phyloP scores from a whole-genome alignment of 495 filamentous ascomycete genomes.

The Penicillium cinerascens region DNA sequence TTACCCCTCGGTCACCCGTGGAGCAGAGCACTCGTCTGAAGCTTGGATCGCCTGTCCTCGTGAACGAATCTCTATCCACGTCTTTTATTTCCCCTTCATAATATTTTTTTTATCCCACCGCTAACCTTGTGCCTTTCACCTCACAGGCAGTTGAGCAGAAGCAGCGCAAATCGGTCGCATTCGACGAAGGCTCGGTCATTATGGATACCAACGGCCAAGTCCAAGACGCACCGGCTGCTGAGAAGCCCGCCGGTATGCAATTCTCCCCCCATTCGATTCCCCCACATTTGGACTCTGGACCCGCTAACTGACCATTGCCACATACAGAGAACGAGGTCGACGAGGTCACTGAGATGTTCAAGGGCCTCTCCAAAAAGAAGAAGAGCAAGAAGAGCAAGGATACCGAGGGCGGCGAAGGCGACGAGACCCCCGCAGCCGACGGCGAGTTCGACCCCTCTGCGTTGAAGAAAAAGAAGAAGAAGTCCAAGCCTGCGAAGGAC shows the following conservation, averaged over 20 bases:
- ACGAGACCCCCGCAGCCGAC: conserved; percentile 57
- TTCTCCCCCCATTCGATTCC: conserved; percentile 1
- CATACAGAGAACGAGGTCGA: conserved; percentile 62
- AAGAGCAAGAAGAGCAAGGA: conserved; percentile 65
- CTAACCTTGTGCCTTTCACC: conserved; percentile 12
- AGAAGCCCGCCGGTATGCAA: conserved; percentile 52
- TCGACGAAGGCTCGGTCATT: conserved; percentile 77
- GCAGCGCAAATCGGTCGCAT: conserved; percentile 86
- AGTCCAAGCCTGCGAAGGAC: conserved; percentile 58
- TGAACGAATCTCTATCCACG: neutral
- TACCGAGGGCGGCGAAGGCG: conserved; percentile 51
- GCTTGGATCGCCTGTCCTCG: neutral
- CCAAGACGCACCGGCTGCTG: conserved; percentile 60
- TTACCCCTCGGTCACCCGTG: conserved; percentile 26
- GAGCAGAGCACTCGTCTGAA: conserved; percentile 8
- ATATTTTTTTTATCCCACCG: conserved; percentile 9
- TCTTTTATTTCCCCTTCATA: conserved; percentile 1
- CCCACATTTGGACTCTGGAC: neutral
- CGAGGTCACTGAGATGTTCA: conserved; percentile 71
- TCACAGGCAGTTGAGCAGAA: conserved; percentile 36
- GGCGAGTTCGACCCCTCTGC: conserved; percentile 68
- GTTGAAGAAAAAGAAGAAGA: conserved; percentile 97
- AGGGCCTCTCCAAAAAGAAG: conserved; percentile 86
- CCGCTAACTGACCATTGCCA: conserved; percentile 9
- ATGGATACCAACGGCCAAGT: conserved; percentile 83